Evolutionary conservation across 805 yeast species (phyloP), one percentile per base, ranked within the genome.

Genomic region (Candida insectorum): DNA sequence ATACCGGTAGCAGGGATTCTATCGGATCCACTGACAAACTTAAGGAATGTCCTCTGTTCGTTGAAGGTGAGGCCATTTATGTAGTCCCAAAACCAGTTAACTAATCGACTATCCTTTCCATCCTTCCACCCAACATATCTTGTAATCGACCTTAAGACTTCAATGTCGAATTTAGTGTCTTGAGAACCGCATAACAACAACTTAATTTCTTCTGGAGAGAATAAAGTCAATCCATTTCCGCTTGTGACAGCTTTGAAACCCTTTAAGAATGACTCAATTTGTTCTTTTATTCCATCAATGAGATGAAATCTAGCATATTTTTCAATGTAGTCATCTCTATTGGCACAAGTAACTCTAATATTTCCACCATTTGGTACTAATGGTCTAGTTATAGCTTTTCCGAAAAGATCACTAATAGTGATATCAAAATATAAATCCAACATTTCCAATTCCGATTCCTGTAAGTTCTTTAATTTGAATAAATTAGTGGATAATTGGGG

Each of bases 1-100:
- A 87, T 69, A 0, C 98, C 98, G 0, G 96, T 85, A 0, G 96
- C 95, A 1, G 98, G 97, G 6, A 93, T 69, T 28, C 96, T 65
- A 49, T 87, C 96, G 1, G 95, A 81, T 0, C 97, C 97, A 0
- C 96, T 89, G 2, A 89, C 79, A 54, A 91, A 91, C 13, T 71
- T 65, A 24, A 91, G 58, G 27, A 91, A 62, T 45, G 73, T 74
- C 42, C 78, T 77, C 45, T 85, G 94, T 19, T 71, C 65, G 4
- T 38, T 47, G 22, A 58, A 58, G 2, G 60, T 50, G 33, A 80
- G 53, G 8, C 58, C 47, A n/a, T 62, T 64, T 45, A 85, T 71
- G 52, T 77, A 77, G 12, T 81, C 79, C 97, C 98, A 91, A 52
- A 91, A 86, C 97, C 97, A 93, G 16, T 48, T 36, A 4, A 88